Conservation (phyloP, 163 green algal species). For the Scenedesmus sp. region DNA sequence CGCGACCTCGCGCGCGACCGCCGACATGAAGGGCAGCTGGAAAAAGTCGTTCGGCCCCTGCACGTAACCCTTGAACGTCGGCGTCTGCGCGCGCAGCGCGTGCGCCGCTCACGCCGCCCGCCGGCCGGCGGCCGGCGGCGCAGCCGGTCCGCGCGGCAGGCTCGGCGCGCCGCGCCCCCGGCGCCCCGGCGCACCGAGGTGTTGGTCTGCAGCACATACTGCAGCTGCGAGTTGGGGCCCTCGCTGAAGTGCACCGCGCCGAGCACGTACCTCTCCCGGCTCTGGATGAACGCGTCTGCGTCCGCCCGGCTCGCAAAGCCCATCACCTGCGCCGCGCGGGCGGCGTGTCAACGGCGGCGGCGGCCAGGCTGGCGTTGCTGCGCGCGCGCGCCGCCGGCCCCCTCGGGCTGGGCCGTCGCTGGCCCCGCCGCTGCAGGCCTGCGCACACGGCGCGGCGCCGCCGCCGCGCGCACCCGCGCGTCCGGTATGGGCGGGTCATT, state of each 20-base stretch:
- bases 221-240: conserved; percentile 5
- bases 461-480: conserved; percentile 17
- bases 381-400: too few relatives aligned
- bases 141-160: too few relatives aligned
- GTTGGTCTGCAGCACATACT: conserved; percentile 77
- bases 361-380: too few relatives aligned
- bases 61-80: conserved; percentile 79
- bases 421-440: too few relatives aligned
- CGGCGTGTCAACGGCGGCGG: too few relatives aligned
- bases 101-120: neutral
- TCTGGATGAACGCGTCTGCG: conserved; percentile 31
- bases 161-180: neutral
- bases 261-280: conserved; percentile 16
- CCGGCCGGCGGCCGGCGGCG: too few relatives aligned
- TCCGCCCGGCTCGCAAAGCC: conserved; percentile 19
- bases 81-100: conserved; percentile 46
- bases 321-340: conserved; percentile 24
- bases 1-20: conserved; percentile 77
- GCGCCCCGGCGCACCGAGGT: conserved; percentile 59
- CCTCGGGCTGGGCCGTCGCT: too few relatives aligned
- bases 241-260: conserved; percentile 39
- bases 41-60: conserved; percentile 85
- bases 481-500: conserved; percentile 40
- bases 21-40: conserved; percentile 85
- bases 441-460: too few relatives aligned